phyloP scores from a whole-genome alignment of 169 alveolate genomes.

The Ichthyophthirius multifiliis region DNA sequence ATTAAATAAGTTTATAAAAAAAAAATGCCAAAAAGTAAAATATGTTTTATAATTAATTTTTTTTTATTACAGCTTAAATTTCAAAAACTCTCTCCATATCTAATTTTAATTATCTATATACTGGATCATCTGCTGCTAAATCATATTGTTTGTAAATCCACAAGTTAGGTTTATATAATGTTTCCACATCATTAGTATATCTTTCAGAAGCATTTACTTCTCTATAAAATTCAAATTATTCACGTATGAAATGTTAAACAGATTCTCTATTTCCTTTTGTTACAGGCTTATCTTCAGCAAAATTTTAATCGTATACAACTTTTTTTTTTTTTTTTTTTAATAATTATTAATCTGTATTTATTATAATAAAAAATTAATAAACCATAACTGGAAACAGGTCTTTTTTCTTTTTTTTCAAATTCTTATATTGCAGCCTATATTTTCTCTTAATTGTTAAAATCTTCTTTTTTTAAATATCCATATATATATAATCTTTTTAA shows the following conservation, averaged over 20 bases:
- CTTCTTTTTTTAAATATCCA: neutral
- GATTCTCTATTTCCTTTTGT: conserved; percentile 25
- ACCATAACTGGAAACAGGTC: neutral
- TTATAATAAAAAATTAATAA: neutral
- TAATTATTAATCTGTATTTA: neutral
- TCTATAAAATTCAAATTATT: neutral
- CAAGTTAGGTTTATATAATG: neutral
- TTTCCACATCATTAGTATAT: neutral
- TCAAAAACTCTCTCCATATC: neutral
- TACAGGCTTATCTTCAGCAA: conserved; percentile 1
- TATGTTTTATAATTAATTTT: neutral
- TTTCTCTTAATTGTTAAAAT: neutral
- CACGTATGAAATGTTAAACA: neutral
- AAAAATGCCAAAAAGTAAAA: neutral
- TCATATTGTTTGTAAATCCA: neutral
- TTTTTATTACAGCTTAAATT: neutral
- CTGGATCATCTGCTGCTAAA: conserved; percentile 17
- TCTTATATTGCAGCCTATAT: neutral
- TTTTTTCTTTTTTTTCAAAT: neutral
- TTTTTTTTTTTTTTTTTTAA: neutral
- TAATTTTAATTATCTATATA: conserved; percentile 1
- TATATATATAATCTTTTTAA: neutral
- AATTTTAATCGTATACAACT: neutral
- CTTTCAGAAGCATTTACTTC: conserved; percentile 9
- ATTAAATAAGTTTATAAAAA: neutral